A percentile compares a stretch with the other conserved stretches of the same genome.
These are phyloP conservation scores for Penicillium hordei DNA, from an alignment of 2,329 filamentous ascomycete genomes.

Conservation along the genomic window DNA sequence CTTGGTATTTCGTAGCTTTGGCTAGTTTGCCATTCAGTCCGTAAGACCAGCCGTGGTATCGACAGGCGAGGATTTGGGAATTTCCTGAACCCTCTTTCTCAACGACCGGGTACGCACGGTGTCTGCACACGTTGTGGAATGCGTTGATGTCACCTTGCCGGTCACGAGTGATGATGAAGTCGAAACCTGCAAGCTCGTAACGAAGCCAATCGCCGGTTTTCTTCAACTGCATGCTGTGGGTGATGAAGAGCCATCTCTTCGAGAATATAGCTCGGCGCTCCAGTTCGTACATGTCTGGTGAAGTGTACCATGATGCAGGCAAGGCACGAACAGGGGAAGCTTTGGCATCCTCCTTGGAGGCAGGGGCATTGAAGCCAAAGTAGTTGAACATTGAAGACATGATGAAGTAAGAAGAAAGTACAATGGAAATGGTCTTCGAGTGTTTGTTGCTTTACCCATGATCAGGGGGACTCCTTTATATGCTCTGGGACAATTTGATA, in stretches of 20 bases:
- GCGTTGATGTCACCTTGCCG: slow-evolving; percentile 22
- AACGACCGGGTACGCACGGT: slow-evolving; percentile 25
- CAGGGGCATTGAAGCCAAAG: slow-evolving; percentile 20
- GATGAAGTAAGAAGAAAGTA: background rate
- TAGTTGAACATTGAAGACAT: slow-evolving; percentile 26
- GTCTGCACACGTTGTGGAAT: slow-evolving; percentile 26
- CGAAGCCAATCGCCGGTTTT: slow-evolving; percentile 24
- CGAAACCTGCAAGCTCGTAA: slow-evolving; percentile 23
- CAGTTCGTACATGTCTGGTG: slow-evolving; percentile 26
- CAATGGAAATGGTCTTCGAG: background rate
- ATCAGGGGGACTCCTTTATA: background rate
- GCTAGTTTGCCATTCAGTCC: slow-evolving; percentile 27
- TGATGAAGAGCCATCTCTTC: slow-evolving; percentile 24
- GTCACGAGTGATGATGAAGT: slow-evolving; percentile 25
- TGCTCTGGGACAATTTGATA: too few species aligned
- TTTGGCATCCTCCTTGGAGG: slow-evolving; percentile 13
- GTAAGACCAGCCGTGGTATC: slow-evolving; percentile 27
- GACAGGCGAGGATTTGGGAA: slow-evolving; percentile 22
- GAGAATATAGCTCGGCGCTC: slow-evolving; percentile 26
- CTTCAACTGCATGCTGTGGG: slow-evolving; percentile 24
- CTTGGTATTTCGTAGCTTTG: slow-evolving; percentile 23
- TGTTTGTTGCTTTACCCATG: background rate
- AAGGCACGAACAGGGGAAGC: slow-evolving; percentile 19
- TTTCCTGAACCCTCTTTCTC: slow-evolving; percentile 24
- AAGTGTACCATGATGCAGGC: slow-evolving; percentile 26